Percentiles rank a stretch among this genome's conserved stretches.
These are phyloP conservation scores for Halteria grandinella DNA, from an alignment of 73 alveolate species.

Conservation along the genomic window DNA sequence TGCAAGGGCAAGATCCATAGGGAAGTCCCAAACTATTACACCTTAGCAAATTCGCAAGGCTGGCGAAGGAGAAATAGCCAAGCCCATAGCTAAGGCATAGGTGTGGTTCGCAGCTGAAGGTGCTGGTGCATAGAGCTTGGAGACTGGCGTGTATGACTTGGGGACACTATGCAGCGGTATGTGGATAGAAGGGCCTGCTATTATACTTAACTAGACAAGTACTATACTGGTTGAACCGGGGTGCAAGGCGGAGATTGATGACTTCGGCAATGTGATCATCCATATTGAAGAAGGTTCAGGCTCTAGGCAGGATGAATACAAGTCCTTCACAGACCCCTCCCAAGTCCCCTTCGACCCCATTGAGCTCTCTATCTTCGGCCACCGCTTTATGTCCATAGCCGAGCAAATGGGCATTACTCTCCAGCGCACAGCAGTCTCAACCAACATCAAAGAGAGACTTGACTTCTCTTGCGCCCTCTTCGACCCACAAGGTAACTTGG, in stretches of 20 bases:
- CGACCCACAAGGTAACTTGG: slow-evolving; percentile 82
- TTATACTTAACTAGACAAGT: slow-evolving; percentile 78
- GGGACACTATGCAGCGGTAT: slow-evolving; percentile 50
- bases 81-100: slow-evolving; percentile 1
- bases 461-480: slow-evolving; percentile 93
- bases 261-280: slow-evolving; percentile 50
- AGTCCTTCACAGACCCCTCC: slow-evolving; percentile 1
- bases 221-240: slow-evolving; percentile 77
- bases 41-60: neutral
- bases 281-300: slow-evolving; percentile 28
- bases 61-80: slow-evolving; percentile 12
- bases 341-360: slow-evolving; percentile 68
- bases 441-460: slow-evolving; percentile 88
- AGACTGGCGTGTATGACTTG: slow-evolving; percentile 72
- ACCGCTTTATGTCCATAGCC: slow-evolving; percentile 91
- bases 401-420: slow-evolving; percentile 92
- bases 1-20: slow-evolving; percentile 69
- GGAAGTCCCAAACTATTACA: neutral
- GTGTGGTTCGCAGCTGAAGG: slow-evolving; percentile 53
- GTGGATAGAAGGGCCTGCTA: slow-evolving; percentile 81
- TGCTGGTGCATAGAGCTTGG: slow-evolving; percentile 16
- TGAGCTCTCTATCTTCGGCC: slow-evolving; percentile 75
- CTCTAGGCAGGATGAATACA: neutral
- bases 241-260: slow-evolving; percentile 55
- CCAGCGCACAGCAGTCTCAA: slow-evolving; percentile 79